phyloP scores from a whole-genome alignment of 352 stramenopile genomes.

The Aphanomyces stellatus region DNA sequence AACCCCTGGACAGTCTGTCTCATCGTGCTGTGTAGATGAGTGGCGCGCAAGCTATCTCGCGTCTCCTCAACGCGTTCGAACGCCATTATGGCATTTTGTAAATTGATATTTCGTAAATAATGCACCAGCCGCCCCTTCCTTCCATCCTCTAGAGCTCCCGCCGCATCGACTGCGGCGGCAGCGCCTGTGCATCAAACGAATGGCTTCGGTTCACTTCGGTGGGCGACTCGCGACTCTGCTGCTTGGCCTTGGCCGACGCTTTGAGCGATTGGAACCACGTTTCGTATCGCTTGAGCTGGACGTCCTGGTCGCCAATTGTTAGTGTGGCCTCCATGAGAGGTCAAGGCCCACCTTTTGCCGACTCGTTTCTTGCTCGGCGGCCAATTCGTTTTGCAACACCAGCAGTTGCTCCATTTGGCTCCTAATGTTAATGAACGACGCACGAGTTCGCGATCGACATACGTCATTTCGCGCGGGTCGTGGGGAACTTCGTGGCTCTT shows the following conservation, averaged over 20 bases:
- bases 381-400: background rate
- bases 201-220: background rate
- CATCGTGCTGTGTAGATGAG: slow-evolving; percentile 77
- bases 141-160: background rate
- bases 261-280: slow-evolving; percentile 83
- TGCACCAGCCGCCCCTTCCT: no score
- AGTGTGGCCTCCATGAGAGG: background rate
- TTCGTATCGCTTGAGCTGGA: slow-evolving; percentile 73
- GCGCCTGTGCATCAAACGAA: background rate
- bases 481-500: slow-evolving; percentile 23
- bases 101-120: slow-evolving; percentile 21
- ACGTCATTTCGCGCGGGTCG: background rate
- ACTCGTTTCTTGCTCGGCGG: background rate
- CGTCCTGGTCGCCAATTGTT: slow-evolving; percentile 30
- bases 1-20: background rate
- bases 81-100: slow-evolving; percentile 98
- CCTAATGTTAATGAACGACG: background rate
- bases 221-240: slow-evolving; percentile 34
- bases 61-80: slow-evolving; percentile 96
- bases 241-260: slow-evolving; percentile 72
- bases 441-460: background rate
- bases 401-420: background rate
- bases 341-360: background rate
- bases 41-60: slow-evolving; percentile 93
- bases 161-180: background rate